Base-by-base conservation (phyloP, 129 eudicot species). In the Logfia minima region DNA sequence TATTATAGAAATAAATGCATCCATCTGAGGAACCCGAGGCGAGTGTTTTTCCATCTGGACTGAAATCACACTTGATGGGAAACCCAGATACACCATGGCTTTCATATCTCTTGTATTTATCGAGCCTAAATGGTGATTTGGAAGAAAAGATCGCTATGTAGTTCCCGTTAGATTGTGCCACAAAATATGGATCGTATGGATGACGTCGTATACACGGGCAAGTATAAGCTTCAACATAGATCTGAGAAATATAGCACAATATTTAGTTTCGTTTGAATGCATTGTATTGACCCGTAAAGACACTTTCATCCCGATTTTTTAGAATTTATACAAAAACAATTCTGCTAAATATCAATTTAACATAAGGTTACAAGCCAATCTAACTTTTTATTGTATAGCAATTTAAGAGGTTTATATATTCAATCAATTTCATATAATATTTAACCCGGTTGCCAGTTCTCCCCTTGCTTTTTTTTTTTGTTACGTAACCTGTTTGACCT, bases 21-120 rank as follows among this genome's bases (percentile, higher is more conserved):
- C 98, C 98, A 69, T 94, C 96, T 8, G 92, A 86, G 55, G 97
- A 91, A 31, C 97, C 97, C 7, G 97, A 83, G 58, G 83, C 94
- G 18, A 91, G 84, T 68, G 64, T 85, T 70, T 82, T 77, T 5
- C 99, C 97, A 65, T 91, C 92, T 18, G 55, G 60, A 76, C 90
- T 91, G 85, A 95, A 91, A 73, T 84, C 79, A 74, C 96, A 91
- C 84, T 88, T 89, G 58, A 95, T 72, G 1, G 99, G 96, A 66
- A 95, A 91, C 35, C 96, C 97, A 5, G 87, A 91, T 48, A 91
- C 92, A 2, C 82, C 89, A 77, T 91, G 99, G 72, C 86, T 66
- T 83, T 91, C 98, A 28, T 72, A 94, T 76, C 98, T 84, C 82
- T 86, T 89, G 87, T 86, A 95, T 87, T 87, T 95, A 81, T 95